Evolutionary conservation across 2,329 filamentous ascomycete genomes (phyloP), one percentile per base, ranked within the genome.

Genomic region (Knufia fluminis): DNA sequence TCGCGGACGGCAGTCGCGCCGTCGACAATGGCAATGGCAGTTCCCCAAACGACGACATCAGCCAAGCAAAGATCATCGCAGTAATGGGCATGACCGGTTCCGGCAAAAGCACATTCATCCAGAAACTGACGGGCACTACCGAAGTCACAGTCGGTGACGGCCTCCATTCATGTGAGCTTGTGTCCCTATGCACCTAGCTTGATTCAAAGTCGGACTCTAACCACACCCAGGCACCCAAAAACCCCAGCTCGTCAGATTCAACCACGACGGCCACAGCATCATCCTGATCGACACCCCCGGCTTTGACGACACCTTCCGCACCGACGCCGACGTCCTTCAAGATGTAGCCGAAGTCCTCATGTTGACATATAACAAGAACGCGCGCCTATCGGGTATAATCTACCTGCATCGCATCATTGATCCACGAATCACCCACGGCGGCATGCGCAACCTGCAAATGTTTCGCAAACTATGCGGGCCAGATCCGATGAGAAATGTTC

Each of bases 51-150:
- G 51, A 32, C 24, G 48, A 48, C 33, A 46, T 49, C 35, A n/a
- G n/a, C n/a, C n/a, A n/a, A n/a, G n/a, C n/a, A n/a, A n/a, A n/a
- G n/a, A 43, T 58, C 32, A 67, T 68, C 31, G 67, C 66, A 1
- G 63, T 71, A 0, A 66, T 71, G 61, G 69, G 69, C 1, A 55
- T 68, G 26, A 71, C 69, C 0, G 69, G 69, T 1, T 55, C 63
- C 1, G 69, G 69, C 1, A 71, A 71, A 51, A 66, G 61, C 26
- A 59, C 61, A 1, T 66, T 70, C 50, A 69, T 71, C 36, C 33
- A 36, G 12, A 56, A 54, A 4, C 38, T 49, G 4, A 53, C 59
- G 8, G 53, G 54, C 35, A n/a, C n/a, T n/a, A 43, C 50, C 22
- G 36, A 57, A 36, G 54, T 64, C 33, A 49, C 51, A 6, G 55